A percentile compares a stretch with the other conserved stretches of the same genome.
Evolutionary conservation across 345 rosid genomes (phyloP).

Genomic region (Diplotaxis tenuifolia): DNA sequence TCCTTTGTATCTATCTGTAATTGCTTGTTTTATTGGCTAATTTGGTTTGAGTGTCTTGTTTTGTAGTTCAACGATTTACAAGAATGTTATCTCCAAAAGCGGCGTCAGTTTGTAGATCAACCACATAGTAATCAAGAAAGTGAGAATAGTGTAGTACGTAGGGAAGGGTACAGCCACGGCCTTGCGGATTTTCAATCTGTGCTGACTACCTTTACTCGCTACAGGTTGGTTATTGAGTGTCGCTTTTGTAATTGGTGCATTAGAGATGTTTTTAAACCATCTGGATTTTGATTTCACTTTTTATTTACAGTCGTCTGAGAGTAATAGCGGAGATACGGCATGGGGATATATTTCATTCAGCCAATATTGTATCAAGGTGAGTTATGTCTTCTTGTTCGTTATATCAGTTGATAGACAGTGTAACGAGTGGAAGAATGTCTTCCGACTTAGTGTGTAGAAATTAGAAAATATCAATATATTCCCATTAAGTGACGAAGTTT

Average conservation of each 20-base stretch:
- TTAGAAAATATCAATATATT: neutral
- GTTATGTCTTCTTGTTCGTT: slow-evolving; percentile 24
- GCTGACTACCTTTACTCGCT: slow-evolving; percentile 74
- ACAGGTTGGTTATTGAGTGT: slow-evolving; percentile 55
- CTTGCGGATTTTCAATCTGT: slow-evolving; percentile 93
- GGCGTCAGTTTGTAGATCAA: slow-evolving; percentile 70
- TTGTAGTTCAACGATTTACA: slow-evolving; percentile 85
- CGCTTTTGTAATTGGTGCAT: slow-evolving; percentile 11
- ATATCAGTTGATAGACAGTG: slow-evolving; percentile 7
- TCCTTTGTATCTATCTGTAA: neutral
- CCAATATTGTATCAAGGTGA: slow-evolving; percentile 96
- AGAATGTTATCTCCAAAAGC: slow-evolving; percentile 94
- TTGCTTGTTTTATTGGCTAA: slow-evolving; percentile 20
- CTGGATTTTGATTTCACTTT: slow-evolving; percentile 18
- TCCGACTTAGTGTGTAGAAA: neutral
- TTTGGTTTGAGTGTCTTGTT: neutral
- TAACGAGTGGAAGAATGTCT: neutral
- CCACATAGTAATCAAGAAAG: slow-evolving; percentile 54
- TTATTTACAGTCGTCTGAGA: slow-evolving; percentile 70
- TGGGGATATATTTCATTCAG: slow-evolving; percentile 94
- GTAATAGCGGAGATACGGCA: slow-evolving; percentile 95
- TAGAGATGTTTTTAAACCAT: neutral
- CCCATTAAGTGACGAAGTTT: slow-evolving; percentile 7
- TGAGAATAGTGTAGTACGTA: slow-evolving; percentile 59
- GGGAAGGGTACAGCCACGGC: slow-evolving; percentile 83